phyloP scores from a whole-genome alignment of 352 stramenopile genomes.

The Pythium utonaiense region DNA sequence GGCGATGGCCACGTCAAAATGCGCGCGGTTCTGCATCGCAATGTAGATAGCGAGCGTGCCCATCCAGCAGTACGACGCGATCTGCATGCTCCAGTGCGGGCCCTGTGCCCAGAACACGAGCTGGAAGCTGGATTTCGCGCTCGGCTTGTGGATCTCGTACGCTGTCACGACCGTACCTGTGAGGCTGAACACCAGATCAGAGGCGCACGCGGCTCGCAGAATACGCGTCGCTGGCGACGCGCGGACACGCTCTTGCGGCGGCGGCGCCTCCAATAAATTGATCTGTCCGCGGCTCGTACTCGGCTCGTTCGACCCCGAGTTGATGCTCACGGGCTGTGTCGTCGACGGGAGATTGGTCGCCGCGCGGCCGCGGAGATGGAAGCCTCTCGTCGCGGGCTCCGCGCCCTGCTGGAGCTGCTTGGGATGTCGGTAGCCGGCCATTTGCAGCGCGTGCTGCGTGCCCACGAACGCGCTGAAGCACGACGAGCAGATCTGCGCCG shows the following conservation, averaged over 20 bases:
- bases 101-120: constrained; percentile 66
- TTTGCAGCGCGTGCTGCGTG: constrained; percentile 55
- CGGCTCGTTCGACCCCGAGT: constrained; percentile 1
- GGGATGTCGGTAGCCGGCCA: constrained; percentile 19
- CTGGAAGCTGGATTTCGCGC: constrained; percentile 37
- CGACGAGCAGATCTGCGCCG: constrained; percentile 63
- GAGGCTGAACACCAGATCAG: constrained; percentile 67
- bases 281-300: constrained; percentile 20
- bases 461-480: constrained; percentile 66
- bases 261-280: constrained; percentile 17
- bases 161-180: constrained; percentile 54
- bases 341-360: constrained; percentile 8
- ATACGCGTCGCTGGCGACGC: constrained; percentile 60
- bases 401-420: constrained; percentile 15
- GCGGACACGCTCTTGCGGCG: background rate
- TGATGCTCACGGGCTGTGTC: constrained; percentile 10
- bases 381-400: no score
- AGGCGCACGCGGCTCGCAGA: constrained; percentile 64
- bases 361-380: background rate
- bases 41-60: constrained; percentile 74
- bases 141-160: constrained; percentile 41
- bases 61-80: constrained; percentile 81
- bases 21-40: constrained; percentile 39
- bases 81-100: constrained; percentile 72
- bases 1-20: constrained; percentile 70